These are phyloP conservation scores for Tolypocladium sp. DNA, from an alignment of 2,329 filamentous ascomycete species.

Conservation along the genomic window DNA sequence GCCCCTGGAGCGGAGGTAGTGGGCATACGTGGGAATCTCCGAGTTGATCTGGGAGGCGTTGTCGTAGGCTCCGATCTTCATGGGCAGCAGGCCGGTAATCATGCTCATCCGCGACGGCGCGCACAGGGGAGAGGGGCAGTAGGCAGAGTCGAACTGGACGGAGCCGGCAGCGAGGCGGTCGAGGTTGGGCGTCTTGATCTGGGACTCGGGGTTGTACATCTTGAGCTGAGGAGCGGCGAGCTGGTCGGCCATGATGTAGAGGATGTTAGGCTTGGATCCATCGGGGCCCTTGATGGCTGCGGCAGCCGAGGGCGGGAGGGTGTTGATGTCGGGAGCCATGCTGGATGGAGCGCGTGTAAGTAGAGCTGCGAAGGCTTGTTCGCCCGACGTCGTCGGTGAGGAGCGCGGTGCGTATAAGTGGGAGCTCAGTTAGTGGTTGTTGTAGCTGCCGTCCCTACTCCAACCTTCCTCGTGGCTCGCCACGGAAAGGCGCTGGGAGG, in stretches of 20 bases:
- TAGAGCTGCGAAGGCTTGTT: neutral
- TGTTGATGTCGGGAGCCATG: constrained; percentile 70
- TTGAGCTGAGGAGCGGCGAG: constrained; percentile 83
- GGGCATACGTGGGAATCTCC: constrained; percentile 83
- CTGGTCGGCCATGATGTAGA: constrained; percentile 95
- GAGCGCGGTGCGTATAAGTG: neutral
- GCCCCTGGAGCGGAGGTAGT: constrained; percentile 75
- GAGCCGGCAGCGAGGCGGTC: constrained; percentile 72
- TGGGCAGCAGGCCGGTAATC: constrained; percentile 85
- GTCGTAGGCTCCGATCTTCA: constrained; percentile 86
- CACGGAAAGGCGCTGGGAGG: neutral
- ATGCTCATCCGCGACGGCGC: constrained; percentile 90
- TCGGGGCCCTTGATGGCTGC: constrained; percentile 10
- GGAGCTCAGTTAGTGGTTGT: neutral
- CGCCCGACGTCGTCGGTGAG: neutral
- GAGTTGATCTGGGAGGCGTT: constrained; percentile 79
- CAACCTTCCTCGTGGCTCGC: neutral
- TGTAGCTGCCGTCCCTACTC: neutral
- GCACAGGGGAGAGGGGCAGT: constrained; percentile 89
- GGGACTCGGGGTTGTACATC: constrained; percentile 81
- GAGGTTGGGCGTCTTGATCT: constrained; percentile 87
- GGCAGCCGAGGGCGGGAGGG: constrained; percentile 48
- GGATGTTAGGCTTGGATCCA: constrained; percentile 29
- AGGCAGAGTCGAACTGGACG: constrained; percentile 87
- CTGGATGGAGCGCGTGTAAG: constrained; percentile 1